These are phyloP conservation scores for Boechera stricta DNA, from an alignment of 345 rosid species.

Conservation along the genomic window DNA sequence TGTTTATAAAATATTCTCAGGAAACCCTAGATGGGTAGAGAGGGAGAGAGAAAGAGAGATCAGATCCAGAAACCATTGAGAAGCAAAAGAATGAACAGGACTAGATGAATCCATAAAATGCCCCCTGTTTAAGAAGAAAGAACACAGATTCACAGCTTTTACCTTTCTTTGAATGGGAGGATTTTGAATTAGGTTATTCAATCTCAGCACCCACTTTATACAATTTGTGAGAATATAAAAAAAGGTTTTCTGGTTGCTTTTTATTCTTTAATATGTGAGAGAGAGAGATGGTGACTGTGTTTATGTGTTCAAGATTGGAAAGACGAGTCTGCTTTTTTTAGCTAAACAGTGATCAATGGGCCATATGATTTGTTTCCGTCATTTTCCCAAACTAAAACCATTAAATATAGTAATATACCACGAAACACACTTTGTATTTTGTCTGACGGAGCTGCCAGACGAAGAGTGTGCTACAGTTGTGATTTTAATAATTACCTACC, in stretches of 20 bases:
- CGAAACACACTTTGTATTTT: slow-evolving; percentile 18
- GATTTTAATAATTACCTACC: background rate
- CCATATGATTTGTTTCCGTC: slow-evolving; percentile 29
- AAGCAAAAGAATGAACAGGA: slow-evolving; percentile 8
- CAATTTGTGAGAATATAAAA: slow-evolving; percentile 20
- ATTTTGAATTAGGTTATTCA: slow-evolving; percentile 33
- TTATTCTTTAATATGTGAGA: slow-evolving; percentile 19
- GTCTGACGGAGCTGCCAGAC: slow-evolving; percentile 32
- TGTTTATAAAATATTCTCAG: slow-evolving; percentile 8
- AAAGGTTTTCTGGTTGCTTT: background rate
- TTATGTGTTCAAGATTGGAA: slow-evolving; percentile 44
- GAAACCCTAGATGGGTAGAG: slow-evolving; percentile 45
- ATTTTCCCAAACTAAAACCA: slow-evolving; percentile 9
- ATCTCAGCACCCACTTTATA: slow-evolving; percentile 29
- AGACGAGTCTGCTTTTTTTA: slow-evolving; percentile 36
- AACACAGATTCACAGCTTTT: slow-evolving; percentile 29
- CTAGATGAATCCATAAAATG: slow-evolving; percentile 17
- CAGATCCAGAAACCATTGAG: slow-evolving; percentile 37
- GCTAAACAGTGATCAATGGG: slow-evolving; percentile 39
- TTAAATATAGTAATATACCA: slow-evolving; percentile 4
- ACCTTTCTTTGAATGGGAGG: slow-evolving; percentile 36
- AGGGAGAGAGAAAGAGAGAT: slow-evolving; percentile 20
- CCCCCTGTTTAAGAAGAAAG: slow-evolving; percentile 6
- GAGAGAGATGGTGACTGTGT: slow-evolving; percentile 19
- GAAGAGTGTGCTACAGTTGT: slow-evolving; percentile 19